Percentiles rank a stretch among this genome's conserved stretches.
These are phyloP conservation scores for Suhomyces prunicola DNA, from an alignment of 805 yeast genomes.

Conservation along the genomic window DNA sequence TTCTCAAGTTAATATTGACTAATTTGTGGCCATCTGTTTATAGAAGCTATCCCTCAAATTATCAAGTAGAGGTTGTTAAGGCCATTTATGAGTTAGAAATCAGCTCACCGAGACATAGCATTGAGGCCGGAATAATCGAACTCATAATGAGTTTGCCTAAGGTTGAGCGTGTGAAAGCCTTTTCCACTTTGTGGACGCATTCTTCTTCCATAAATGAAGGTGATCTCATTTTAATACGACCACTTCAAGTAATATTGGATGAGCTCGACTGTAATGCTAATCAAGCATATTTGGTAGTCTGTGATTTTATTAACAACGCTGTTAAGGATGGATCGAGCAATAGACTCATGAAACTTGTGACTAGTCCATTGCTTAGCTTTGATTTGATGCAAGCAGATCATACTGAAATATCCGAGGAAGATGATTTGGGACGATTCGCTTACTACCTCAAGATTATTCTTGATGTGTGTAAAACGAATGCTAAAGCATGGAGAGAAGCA, in stretches of 20 bases:
- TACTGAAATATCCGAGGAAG: conserved; percentile 33
- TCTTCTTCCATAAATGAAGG: conserved; percentile 49
- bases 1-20: conserved; percentile 41
- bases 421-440: conserved; percentile 61
- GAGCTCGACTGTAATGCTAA: conserved; percentile 46
- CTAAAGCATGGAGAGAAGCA: conserved; percentile 40
- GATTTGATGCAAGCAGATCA: conserved; percentile 30
- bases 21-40: conserved; percentile 56
- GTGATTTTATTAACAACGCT: conserved; percentile 46
- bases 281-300: conserved; percentile 40
- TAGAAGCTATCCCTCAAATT: conserved; percentile 44
- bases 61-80: conserved; percentile 70
- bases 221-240: conserved; percentile 53
- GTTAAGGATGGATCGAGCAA: conserved; percentile 54
- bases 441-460: conserved; percentile 57
- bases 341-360: conserved; percentile 56
- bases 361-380: conserved; percentile 50
- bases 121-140: conserved; percentile 72
- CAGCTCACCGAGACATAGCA: conserved; percentile 47
- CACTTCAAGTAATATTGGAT: conserved; percentile 67
- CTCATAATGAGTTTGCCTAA: conserved; percentile 42
- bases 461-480: conserved; percentile 49
- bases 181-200: conserved; percentile 73
- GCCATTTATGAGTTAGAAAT: conserved; percentile 60
- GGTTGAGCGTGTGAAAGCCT: conserved; percentile 46